These are phyloP conservation scores for Scytalidium lignicola DNA, from an alignment of 2,329 filamentous ascomycete species.

Conservation along the genomic window DNA sequence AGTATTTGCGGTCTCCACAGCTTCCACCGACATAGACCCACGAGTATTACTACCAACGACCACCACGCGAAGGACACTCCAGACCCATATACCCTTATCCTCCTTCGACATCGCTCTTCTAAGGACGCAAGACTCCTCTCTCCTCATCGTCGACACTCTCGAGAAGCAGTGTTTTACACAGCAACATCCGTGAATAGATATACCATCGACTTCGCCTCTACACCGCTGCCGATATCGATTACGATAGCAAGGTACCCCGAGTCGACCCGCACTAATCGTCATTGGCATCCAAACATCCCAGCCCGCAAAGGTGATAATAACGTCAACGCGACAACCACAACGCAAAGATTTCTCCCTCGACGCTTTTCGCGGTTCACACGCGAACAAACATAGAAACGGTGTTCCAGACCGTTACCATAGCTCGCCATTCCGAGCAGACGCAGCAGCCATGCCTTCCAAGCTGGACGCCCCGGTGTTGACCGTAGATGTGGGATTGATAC, in stretches of 20 bases:
- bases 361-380: conserved; percentile 22
- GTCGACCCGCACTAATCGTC: conserved; percentile 7
- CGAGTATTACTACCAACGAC: background rate
- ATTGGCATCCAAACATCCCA: background rate
- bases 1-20: background rate
- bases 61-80: background rate
- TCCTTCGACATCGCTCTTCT: background rate
- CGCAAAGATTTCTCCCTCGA: background rate
- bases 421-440: conserved; percentile 26
- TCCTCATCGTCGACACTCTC: background rate
- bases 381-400: conserved; percentile 22
- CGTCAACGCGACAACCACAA: conserved; percentile 1
- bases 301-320: background rate
- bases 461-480: conserved; percentile 83
- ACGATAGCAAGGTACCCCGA: conserved; percentile 14
- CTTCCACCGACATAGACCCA: background rate
- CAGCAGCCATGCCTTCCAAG: conserved; percentile 67
- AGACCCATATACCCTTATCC: background rate
- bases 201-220: conserved; percentile 1
- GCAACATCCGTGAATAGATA: background rate
- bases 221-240: conserved; percentile 15
- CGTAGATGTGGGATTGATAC: conserved; percentile 85
- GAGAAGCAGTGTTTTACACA: background rate
- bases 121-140: background rate
- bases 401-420: conserved; percentile 18